These are phyloP conservation scores for Caryopteris hybrid DNA, from an alignment of 305 asterid genomes.

Conservation along the genomic window DNA sequence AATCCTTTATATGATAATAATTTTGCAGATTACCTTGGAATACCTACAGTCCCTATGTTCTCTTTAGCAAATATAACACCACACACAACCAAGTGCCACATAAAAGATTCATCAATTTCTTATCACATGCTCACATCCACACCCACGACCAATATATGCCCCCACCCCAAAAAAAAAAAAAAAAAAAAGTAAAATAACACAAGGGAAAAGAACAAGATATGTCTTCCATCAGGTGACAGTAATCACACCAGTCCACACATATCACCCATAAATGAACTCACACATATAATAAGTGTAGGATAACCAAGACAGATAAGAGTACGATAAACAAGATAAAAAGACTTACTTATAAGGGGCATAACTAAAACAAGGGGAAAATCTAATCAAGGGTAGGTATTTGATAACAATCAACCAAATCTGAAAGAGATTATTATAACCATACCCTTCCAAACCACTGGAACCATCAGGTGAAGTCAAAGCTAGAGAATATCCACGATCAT, in stretches of 20 bases:
- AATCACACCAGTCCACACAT: not conserved
- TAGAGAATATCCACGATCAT: conserved; percentile 86
- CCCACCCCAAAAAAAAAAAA: too few relatives aligned
- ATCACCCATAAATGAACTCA: not conserved
- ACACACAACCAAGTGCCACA: not conserved
- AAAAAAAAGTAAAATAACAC: too few relatives aligned
- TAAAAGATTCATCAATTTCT: not conserved
- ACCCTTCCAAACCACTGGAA: conserved; percentile 65
- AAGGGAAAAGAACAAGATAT: too few relatives aligned
- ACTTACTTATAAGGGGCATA: too few relatives aligned
- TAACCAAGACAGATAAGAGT: not conserved
- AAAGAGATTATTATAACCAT: conserved; percentile 20
- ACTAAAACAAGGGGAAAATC: not conserved
- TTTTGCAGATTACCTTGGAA: not conserved
- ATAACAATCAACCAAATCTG: conserved; percentile 10
- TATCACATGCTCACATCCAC: too few relatives aligned
- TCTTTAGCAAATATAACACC: not conserved
- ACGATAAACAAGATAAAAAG: too few relatives aligned
- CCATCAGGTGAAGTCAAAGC: conserved; percentile 71
- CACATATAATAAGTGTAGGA: not conserved
- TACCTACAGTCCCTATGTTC: not conserved
- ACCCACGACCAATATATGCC: too few relatives aligned
- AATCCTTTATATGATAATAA: not conserved
- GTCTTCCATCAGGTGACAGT: not conserved
- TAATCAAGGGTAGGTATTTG: not conserved